Conservation (phyloP, 2,329 filamentous ascomycete genomes). For the Aspergillus ochraceus region DNA sequence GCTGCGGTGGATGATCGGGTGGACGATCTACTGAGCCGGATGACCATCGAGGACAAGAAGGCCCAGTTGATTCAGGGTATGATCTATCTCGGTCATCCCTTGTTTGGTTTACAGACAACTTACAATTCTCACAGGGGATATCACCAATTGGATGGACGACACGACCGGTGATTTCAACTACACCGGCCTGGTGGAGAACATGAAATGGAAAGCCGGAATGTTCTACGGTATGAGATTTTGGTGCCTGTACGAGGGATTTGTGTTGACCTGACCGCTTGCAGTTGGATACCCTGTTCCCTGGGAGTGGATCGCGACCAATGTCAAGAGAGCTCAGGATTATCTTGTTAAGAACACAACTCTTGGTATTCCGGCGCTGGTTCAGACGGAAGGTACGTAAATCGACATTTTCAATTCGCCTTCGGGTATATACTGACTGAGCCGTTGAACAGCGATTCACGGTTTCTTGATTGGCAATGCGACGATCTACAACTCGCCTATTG, state of each 20-base stretch:
- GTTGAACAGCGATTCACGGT: constrained; percentile 58
- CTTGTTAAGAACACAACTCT: constrained; percentile 64
- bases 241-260: background rate
- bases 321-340: constrained; percentile 69
- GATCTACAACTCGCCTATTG: constrained; percentile 77
- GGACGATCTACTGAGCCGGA: constrained; percentile 66
- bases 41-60: constrained; percentile 74
- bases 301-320: constrained; percentile 62
- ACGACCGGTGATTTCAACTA: constrained; percentile 66
- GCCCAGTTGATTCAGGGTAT: constrained; percentile 64
- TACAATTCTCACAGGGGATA: constrained; percentile 52
- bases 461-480: constrained; percentile 71
- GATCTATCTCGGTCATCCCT: background rate
- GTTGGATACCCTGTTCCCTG: constrained; percentile 67
- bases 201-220: constrained; percentile 64
- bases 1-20: constrained; percentile 65
- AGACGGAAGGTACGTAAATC: constrained; percentile 60
- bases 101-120: background rate
- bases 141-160: constrained; percentile 72
- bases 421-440: background rate
- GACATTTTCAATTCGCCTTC: too few relatives aligned
- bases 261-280: constrained; percentile 12
- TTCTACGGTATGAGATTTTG: constrained; percentile 54
- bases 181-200: constrained; percentile 66
- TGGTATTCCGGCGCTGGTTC: constrained; percentile 71